Conservation (phyloP, 148 eudicot genomes). For the Limonium bicolor region DNA sequence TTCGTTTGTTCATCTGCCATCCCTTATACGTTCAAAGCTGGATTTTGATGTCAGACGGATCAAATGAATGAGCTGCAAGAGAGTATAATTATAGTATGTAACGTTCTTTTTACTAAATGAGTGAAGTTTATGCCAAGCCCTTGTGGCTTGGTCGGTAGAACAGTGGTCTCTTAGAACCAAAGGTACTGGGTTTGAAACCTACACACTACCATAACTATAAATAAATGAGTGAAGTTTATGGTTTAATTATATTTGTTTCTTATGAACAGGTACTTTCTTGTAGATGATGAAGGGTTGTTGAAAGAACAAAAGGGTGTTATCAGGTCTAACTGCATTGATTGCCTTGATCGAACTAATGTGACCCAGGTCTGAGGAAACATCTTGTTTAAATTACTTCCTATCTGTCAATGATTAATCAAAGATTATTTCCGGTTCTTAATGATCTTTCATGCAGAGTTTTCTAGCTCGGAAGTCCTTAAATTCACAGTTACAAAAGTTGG, state of each 20-base stretch:
- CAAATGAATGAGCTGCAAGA: too few relatives aligned
- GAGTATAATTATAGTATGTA: too few relatives aligned
- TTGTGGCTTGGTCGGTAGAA: too few relatives aligned
- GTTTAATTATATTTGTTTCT: constrained; percentile 34
- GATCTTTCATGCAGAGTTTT: constrained; percentile 41
- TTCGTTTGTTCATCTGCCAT: too few relatives aligned
- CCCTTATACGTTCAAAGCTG: too few relatives aligned
- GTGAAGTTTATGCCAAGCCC: too few relatives aligned
- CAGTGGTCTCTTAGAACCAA: too few relatives aligned
- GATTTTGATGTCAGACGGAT: too few relatives aligned
- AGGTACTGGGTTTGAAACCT: too few relatives aligned
- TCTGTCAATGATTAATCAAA: too few relatives aligned
- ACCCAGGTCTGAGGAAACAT: constrained; percentile 56
- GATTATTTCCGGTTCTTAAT: constrained; percentile 1
- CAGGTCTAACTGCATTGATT: constrained; percentile 92
- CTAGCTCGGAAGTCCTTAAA: constrained; percentile 54
- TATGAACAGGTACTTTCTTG: constrained; percentile 81
- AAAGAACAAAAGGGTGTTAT: constrained; percentile 69
- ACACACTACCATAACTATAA: too few relatives aligned
- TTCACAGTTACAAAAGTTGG: constrained; percentile 47
- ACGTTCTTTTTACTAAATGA: too few relatives aligned
- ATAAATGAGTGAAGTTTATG: constrained; percentile 8
- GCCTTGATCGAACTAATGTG: constrained; percentile 97
- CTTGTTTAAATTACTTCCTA: not conserved
- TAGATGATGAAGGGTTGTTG: constrained; percentile 36